Evolutionary conservation across 805 yeast species (phyloP).

Genomic region (Candida dajiaensis): DNA sequence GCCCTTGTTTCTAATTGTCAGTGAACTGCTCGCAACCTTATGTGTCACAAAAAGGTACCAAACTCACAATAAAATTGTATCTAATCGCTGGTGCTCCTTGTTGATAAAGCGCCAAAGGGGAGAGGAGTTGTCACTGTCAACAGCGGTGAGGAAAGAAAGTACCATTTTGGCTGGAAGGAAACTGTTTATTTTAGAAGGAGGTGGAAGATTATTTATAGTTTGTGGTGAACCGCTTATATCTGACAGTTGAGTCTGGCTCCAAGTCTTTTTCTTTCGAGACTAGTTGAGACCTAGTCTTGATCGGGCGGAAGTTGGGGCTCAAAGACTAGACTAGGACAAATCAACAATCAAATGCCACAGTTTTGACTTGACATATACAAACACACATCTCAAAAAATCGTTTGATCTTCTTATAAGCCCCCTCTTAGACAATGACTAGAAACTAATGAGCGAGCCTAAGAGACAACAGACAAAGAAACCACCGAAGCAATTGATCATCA

Average conservation of each 20-base stretch:
- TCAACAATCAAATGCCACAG: not conserved
- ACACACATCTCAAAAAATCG: not conserved
- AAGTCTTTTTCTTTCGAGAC: not conserved
- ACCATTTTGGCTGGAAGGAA: not conserved
- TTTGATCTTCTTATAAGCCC: not conserved
- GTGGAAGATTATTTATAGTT: not conserved
- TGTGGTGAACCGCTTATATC: not conserved
- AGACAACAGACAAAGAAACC: slow-evolving; percentile 1
- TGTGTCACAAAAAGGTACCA: not conserved
- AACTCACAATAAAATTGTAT: slow-evolving; percentile 16
- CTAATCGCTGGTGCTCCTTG: slow-evolving; percentile 6
- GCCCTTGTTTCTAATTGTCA: not conserved
- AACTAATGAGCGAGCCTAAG: not conserved
- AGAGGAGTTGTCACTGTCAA: slow-evolving; percentile 4
- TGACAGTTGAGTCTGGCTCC: not conserved
- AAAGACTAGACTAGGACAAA: not conserved
- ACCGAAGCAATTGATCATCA: slow-evolving; percentile 6
- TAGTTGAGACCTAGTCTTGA: no score
- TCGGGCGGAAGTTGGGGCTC: no score
- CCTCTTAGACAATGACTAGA: not conserved
- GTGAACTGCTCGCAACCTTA: not conserved
- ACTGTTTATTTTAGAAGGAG: not conserved
- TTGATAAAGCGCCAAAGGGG: slow-evolving; percentile 8
- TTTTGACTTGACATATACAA: not conserved
- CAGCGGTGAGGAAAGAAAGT: not conserved